Base-by-base conservation (phyloP, 2,329 filamentous ascomycete species). In the Rutstroemia sp. region DNA sequence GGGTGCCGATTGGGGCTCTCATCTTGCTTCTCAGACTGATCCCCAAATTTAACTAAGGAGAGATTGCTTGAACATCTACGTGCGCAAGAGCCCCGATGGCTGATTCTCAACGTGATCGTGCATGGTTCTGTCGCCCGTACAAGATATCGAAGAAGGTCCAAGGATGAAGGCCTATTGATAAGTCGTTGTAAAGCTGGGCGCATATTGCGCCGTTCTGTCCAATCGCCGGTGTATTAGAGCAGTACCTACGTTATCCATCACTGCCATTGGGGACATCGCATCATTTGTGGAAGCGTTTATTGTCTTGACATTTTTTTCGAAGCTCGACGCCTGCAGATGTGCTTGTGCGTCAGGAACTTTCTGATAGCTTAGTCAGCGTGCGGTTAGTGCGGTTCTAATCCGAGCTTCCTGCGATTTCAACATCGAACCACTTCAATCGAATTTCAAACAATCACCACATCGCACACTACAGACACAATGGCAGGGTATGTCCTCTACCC, bases 401-500 rank as follows among this genome's bases (percentile, higher is more conserved):
- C 52, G 52, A 54, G 45, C 52, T 49, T 54, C 52, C 52, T 49
- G 8, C 12, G 48, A 59, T 42, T 56, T 58, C 50, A 49, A 51
- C 30, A 50, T 58, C 48, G 34, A 52, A 51, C 56, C 52, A 58
- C 27, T 53, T 34, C 47, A 57, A 21, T 53, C 49, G 16, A 48
- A 53, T 12, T 53, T 25, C 30, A 53, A 48, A 39, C 21, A 52
- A 47, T 41, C 19, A 47, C 23, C 30, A 21, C 52, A 39, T 52
- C 42, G 27, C 41, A 41, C 39, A 62, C 58, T 47, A 61, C 58
- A 63, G 37, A 56, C 62, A 65, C 59, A 67, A 67, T 67, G 65
- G 64, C 67, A 65, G 67, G 67, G 68, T 69, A 63, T 54, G 66
- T 62, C 4, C 49, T 54, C 37, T 10, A 2, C 19, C 16, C n/a